phyloP scores from a whole-genome alignment of 192 early-diverging fungal genomes.

The Dispira simplex region DNA sequence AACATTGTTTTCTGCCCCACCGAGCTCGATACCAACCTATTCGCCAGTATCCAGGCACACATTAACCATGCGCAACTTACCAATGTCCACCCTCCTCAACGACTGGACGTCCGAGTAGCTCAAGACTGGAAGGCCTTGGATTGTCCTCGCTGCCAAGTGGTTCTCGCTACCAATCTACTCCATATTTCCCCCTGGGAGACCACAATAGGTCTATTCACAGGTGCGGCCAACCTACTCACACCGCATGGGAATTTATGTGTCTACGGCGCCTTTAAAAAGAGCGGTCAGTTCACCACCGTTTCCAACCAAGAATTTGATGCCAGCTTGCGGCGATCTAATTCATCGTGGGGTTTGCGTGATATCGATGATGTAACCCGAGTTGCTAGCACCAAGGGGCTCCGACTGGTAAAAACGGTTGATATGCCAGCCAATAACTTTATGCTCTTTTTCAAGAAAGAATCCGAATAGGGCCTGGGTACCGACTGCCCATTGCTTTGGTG shows the following conservation, averaged over 20 bases:
- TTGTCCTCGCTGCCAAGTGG: conserved; percentile 15
- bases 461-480: too few relatives aligned
- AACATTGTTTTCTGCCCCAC: conserved; percentile 15
- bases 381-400: conserved; percentile 14
- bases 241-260: conserved; percentile 11
- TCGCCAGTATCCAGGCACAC: conserved; percentile 7
- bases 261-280: conserved; percentile 20
- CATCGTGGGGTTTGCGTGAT: conserved; percentile 19
- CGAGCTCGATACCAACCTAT: conserved; percentile 10
- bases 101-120: not conserved
- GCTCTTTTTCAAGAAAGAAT: not conserved
- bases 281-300: conserved; percentile 17
- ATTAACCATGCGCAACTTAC: conserved; percentile 1
- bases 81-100: conserved; percentile 8
- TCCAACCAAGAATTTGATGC: conserved; percentile 20
- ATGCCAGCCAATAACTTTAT: conserved; percentile 25
- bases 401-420: conserved; percentile 13
- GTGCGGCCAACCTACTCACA: conserved; percentile 11
- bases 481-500: too few relatives aligned
- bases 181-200: conserved; percentile 21
- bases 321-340: conserved; percentile 13
- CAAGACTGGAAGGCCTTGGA: not conserved
- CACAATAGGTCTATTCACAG: conserved; percentile 12
- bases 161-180: conserved; percentile 14
- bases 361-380: conserved; percentile 15